Evolutionary conservation across 768 basidiomycete species (phyloP), one percentile per base, ranked within the genome.

Genomic region (Panellus pusillus): DNA sequence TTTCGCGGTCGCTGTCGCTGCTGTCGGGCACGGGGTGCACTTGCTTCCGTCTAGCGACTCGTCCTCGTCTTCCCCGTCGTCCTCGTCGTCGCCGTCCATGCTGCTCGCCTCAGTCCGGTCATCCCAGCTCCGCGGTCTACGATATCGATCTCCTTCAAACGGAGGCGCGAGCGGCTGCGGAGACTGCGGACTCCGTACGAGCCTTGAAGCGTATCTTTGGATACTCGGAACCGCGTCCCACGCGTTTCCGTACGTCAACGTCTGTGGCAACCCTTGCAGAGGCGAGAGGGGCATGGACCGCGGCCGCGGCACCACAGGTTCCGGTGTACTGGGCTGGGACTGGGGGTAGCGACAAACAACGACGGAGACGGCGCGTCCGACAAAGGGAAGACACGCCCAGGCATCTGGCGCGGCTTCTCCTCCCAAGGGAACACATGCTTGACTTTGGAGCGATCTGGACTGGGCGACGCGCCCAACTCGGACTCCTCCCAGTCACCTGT

Each of bases 381-480:
- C n/a, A 68, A 71, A 27, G 90, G 92, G 63, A 92, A 92, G 29
- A 88, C 80, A 48, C 91, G 87, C 24, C 76, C 77, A 13, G 90
- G 91, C 58, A 77, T 61, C 44, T 74, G 78, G 29, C 88, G 82
- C 12, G 81, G 86, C 61, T 81, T 80, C 54, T 84, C 80, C 66
- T 99, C 96, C 96, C 96, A 99, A n/a, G 96, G 94, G 69, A 99
- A 98, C 31, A 97, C 76, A 31, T 79, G 74, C 55, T 86, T 86
- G 18, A 95, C 81, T 63, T 89, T 89, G 20, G 70, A 71, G 24
- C 74, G 79, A 66, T 94, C 90, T 4, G 93, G 91, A 59, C 75
- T 79, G 6, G 80, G 79, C 12, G 72, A 70, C 14, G 66, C 61
- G 11, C 75, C 72, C 28, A 66, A 58, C n/a, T 68, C 61, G 3